These are phyloP conservation scores for Fusarium pilosicola DNA, from an alignment of 2,329 filamentous ascomycete genomes.

Conservation along the genomic window DNA sequence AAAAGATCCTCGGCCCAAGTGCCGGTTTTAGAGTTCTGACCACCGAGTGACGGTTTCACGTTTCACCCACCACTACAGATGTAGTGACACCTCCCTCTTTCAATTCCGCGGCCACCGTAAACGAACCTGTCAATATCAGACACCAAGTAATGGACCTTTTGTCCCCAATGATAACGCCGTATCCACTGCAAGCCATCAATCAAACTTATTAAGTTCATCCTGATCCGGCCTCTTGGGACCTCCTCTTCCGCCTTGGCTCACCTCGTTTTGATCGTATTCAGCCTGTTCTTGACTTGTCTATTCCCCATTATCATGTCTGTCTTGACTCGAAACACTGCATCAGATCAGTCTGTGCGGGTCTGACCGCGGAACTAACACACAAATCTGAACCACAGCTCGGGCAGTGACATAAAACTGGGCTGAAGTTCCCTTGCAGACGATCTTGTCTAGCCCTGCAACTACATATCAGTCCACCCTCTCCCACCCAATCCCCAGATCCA, in stretches of 20 bases:
- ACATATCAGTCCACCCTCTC: constrained; percentile 3
- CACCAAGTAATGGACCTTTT: not conserved
- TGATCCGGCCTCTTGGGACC: not conserved
- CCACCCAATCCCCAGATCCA: not conserved
- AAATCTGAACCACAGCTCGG: not conserved
- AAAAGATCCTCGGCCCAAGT: not conserved
- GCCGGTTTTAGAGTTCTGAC: not conserved
- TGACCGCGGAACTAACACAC: not conserved
- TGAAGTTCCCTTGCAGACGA: not conserved
- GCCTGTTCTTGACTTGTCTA: not conserved
- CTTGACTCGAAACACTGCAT: not conserved
- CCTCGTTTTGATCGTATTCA: not conserved
- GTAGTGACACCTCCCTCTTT: not conserved
- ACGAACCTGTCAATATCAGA: not conserved
- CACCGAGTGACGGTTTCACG: not conserved
- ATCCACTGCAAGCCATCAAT: not conserved
- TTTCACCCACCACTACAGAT: not conserved
- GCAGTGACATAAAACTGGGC: not conserved
- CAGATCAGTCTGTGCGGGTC: not conserved
- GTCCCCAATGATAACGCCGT: not conserved
- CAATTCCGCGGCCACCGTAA: not conserved
- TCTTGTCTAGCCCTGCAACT: not conserved
- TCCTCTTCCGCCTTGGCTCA: not conserved
- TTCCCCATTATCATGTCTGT: not conserved
- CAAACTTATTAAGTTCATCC: not conserved